Base-by-base conservation (phyloP, 805 yeast genomes). In the Kodamaea kakaduensis region DNA sequence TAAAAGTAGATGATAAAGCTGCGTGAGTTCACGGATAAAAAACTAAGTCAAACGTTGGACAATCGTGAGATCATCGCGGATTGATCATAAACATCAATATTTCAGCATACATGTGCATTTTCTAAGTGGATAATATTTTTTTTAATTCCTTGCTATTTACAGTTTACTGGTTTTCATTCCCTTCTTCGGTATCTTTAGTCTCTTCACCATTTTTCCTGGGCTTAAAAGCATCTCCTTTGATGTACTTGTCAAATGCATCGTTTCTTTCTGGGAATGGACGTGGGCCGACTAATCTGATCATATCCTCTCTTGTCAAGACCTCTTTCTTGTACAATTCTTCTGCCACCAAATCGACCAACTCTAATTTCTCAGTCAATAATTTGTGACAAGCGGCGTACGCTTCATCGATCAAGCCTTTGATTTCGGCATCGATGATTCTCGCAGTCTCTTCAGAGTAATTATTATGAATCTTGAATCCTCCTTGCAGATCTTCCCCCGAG, bases 241-340 rank as follows among this genome's bases (percentile, higher is more conserved):
- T 64, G 52, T 89, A 89, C 56, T 85, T 86, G 58, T 87, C 95
- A 60, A 89, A 88, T 1, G 95, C 95, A 53, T 84, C 94, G 51
- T 84, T 84, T 54, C 77, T 72, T 52, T 83, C 86, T 10, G 79
- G 76, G 68, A 79, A 84, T 25, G 89, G 89, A 49, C 94, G 71
- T 44, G 81, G 78, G 1, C 95, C 95, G 22, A 84, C 68, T 23
- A 85, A 51, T 33, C 84, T 67, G 34, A 84, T 73, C 86, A 84
- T 81, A 53, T 84, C 94, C 44, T 78, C 81, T 54, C 95, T 74
- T 0, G 89, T 81, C 43, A 84, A 71, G n/a, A 81, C 87, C 53
- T 84, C 95, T 54, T 83, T 84, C 34, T 62, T 57, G 43, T 78
- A 69, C 39, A 84, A 71, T 54, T 81, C 80, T 54, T 85, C 75